A percentile compares a stretch with the other conserved stretches of the same genome.
These are phyloP conservation scores for Croton laevigatus DNA, from an alignment of 441 rosid species.

Conservation along the genomic window DNA sequence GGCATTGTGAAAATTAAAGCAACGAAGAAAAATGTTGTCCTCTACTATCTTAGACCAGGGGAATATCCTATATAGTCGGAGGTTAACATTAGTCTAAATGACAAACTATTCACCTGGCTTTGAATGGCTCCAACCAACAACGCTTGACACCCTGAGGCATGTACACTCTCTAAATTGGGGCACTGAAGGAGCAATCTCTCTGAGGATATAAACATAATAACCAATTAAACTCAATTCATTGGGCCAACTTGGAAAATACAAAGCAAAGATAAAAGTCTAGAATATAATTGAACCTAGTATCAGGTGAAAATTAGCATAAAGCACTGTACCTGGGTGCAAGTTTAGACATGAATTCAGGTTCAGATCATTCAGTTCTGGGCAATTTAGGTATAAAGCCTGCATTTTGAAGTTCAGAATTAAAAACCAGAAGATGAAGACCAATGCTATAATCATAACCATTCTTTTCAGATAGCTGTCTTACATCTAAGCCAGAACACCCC, in stretches of 20 bases:
- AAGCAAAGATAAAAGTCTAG: not conserved
- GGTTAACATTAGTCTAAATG: slow-evolving; percentile 9
- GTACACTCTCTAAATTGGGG: slow-evolving; percentile 68
- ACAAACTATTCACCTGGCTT: slow-evolving; percentile 57
- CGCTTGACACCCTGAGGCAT: slow-evolving; percentile 75
- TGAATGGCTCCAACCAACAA: slow-evolving; percentile 55
- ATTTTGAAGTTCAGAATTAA: slow-evolving; percentile 29
- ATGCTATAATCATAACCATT: not conserved
- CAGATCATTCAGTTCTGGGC: slow-evolving; percentile 84
- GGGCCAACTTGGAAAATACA: not conserved
- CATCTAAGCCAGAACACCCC: slow-evolving; percentile 97
- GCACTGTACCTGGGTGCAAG: slow-evolving; percentile 65
- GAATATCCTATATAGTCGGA: not conserved
- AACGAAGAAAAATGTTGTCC: too few species aligned
- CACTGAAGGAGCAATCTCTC: slow-evolving; percentile 84
- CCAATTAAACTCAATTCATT: not conserved
- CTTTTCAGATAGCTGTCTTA: slow-evolving; percentile 37
- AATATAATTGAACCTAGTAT: slow-evolving; percentile 16
- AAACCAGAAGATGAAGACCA: slow-evolving; percentile 22
- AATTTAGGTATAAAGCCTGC: slow-evolving; percentile 86
- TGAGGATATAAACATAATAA: slow-evolving; percentile 21
- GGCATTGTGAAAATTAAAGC: too few species aligned
- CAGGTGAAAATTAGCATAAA: not conserved
- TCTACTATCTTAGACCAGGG: too few species aligned
- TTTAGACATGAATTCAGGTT: slow-evolving; percentile 77